Conservation (phyloP, 2,329 filamentous ascomycete genomes). For the Ophiostoma perfectum region DNA sequence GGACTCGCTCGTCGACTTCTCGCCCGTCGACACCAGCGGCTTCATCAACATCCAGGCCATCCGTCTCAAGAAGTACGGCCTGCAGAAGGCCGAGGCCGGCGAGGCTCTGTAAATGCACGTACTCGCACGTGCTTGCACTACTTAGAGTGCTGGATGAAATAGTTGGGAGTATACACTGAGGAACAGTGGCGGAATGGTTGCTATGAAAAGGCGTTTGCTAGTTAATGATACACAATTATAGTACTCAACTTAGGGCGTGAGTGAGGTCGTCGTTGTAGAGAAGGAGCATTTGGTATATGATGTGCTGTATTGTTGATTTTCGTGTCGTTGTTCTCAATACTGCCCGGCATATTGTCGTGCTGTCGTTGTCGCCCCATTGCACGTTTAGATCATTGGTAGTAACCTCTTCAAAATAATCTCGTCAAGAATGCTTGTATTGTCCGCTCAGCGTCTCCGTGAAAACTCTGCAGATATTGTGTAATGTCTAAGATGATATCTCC, state of each 20-base stretch:
- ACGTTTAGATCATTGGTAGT: too few species aligned
- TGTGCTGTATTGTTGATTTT: too few species aligned
- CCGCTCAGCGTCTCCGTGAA: background rate
- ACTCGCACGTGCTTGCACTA: background rate
- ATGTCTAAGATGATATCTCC: too few species aligned
- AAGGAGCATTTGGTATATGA: too few species aligned
- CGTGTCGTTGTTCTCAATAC: background rate
- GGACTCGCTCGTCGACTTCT: conserved; percentile 45
- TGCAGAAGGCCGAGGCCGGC: conserved; percentile 38
- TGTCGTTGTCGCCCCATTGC: background rate
- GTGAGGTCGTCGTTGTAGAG: too few species aligned
- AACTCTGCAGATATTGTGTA: background rate
- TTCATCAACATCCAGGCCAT: conserved; percentile 68
- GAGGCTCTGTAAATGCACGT: conserved; percentile 28
- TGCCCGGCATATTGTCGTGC: background rate
- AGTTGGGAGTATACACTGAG: background rate
- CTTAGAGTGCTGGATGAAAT: too few species aligned
- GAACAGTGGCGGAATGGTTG: background rate
- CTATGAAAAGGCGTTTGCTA: conserved; percentile 7
- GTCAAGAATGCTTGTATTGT: background rate
- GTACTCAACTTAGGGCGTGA: background rate
- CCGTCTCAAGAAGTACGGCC: conserved; percentile 53
- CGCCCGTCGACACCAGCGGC: conserved; percentile 40
- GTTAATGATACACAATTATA: conserved; percentile 12
- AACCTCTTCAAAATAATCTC: too few species aligned